Evolutionary conservation across 1,139 yeast genomes (phyloP).

Genomic region (Yamadazyma jaroonii): DNA sequence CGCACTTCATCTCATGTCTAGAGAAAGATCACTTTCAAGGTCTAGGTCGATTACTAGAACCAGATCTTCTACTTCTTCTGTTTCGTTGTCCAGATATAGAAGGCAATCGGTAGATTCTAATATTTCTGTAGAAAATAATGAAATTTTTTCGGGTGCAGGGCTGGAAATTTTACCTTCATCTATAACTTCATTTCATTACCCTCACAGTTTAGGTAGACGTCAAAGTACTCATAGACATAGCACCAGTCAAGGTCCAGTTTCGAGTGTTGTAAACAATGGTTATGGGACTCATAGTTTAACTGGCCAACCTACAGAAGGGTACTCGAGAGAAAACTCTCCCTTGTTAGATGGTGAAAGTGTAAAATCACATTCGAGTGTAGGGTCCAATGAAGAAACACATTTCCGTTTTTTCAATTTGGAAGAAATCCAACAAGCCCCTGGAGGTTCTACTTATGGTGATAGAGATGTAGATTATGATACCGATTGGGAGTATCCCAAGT

Average conservation of each 20-base stretch:
- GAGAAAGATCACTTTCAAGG: neutral
- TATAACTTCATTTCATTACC: conserved; percentile 81
- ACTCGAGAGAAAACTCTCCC: conserved; percentile 38
- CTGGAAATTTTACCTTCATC: conserved; percentile 89
- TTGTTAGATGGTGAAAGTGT: conserved; percentile 28
- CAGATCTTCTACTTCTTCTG: conserved; percentile 6
- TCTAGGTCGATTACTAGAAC: neutral
- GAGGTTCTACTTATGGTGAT: conserved; percentile 75
- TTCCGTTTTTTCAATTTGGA: conserved; percentile 82
- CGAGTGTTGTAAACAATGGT: neutral
- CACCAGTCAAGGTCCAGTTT: neutral
- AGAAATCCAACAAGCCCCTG: conserved; percentile 84
- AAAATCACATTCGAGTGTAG: conserved; percentile 25
- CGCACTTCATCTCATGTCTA: conserved; percentile 1
- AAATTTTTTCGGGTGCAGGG: conserved; percentile 88
- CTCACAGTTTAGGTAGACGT: conserved; percentile 42
- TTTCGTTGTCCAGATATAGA: conserved; percentile 9
- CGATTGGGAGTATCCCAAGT: conserved; percentile 55
- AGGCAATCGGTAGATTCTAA: conserved; percentile 39
- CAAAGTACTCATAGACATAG: conserved; percentile 2
- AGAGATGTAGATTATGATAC: conserved; percentile 62
- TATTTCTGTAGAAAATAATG: conserved; percentile 47
- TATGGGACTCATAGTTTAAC: neutral
- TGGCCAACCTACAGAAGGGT: neutral
- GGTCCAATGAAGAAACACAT: conserved; percentile 33